Evolutionary conservation across 2,329 filamentous ascomycete genomes (phyloP).

Genomic region (Ophiocordyceps polyrhachis-furcata): DNA sequence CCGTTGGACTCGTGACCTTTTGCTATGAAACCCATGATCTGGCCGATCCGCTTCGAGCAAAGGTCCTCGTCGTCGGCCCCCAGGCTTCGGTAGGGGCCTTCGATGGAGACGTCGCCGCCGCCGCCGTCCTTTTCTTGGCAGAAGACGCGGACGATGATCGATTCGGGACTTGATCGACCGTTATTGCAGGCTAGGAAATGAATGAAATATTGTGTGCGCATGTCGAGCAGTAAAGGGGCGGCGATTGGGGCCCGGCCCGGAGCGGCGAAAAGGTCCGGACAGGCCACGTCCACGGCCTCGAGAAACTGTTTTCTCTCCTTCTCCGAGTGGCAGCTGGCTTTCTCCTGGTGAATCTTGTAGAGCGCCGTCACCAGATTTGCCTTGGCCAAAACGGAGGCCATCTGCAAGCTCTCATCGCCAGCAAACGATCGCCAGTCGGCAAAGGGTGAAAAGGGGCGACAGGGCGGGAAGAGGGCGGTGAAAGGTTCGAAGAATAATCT

Average conservation of each 20-base stretch:
- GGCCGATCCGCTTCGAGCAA: background rate
- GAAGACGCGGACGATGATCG: constrained; percentile 12
- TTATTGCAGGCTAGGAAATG: constrained; percentile 6
- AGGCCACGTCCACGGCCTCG: constrained; percentile 11
- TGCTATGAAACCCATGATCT: background rate
- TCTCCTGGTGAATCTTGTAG: constrained; percentile 7
- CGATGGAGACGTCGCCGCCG: constrained; percentile 4
- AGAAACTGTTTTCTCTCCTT: constrained; percentile 7
- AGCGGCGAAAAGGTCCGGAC: constrained; percentile 12
- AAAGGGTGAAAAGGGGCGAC: background rate
- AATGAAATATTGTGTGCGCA: constrained; percentile 19
- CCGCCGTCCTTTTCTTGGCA: constrained; percentile 5
- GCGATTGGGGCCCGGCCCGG: constrained; percentile 4
- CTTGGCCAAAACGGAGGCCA: constrained; percentile 6
- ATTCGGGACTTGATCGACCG: constrained; percentile 3
- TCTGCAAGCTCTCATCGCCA: background rate
- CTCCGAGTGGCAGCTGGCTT: background rate
- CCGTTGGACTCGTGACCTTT: background rate
- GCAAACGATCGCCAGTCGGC: background rate
- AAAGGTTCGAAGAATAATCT: background rate
- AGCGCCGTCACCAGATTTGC: constrained; percentile 19
- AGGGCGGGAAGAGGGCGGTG: background rate
- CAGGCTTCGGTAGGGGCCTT: constrained; percentile 11
- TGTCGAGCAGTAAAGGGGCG: constrained; percentile 12
- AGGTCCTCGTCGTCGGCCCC: constrained; percentile 1